Base-by-base conservation (phyloP, 768 basidiomycete species). In the Pleurotus sapidus region DNA sequence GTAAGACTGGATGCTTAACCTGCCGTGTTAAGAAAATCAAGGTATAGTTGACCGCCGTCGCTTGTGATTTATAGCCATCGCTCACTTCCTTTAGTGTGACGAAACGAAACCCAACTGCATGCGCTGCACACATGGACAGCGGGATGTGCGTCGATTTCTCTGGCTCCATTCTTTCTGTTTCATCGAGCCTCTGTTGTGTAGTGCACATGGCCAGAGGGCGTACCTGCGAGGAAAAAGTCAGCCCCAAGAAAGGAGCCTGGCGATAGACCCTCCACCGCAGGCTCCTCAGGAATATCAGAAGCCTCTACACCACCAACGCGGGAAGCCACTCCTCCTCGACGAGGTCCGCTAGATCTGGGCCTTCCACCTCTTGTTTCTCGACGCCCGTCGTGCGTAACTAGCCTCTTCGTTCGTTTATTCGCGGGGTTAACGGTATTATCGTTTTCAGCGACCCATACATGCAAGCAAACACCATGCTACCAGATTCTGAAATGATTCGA, bases 1-100 rank as follows among this genome's bases (percentile, higher is more conserved):
- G 91, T 73, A 95, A 96, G 76, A 94, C 93, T 1, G 95, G 95
- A 20, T 98, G 95, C 69, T 74, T 96, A 68, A 95, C 92, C 43
- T 98, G 95, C 80, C 83, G 95, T 64, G 84, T 86, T 60, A 95
- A 95, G 80, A 92, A 96, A 80, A 93, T 98, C 67, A 97, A 97
- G 83, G 91, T 91, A 61, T 55, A 45, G 80, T 67, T 55, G 55
- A 46, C 47, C 42, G n/a, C 56, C 2, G 46, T 40, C n/a, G 30
- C 58, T 18, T 37, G 43, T 46, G 38, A 7, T 42, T 49, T 30
- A 25, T 40, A 37, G 23, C 46, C 56, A 51, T 40, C 51, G 49
- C 38, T 57, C 27, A 43, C 25, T 30, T 49, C 57, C 48, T 56
- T 14, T 61, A 93, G 89, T 98, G 95, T 71, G 95, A 95, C 69